These are phyloP conservation scores for Jamesozyma spencerorum DNA, from an alignment of 805 yeast genomes.

Conservation along the genomic window DNA sequence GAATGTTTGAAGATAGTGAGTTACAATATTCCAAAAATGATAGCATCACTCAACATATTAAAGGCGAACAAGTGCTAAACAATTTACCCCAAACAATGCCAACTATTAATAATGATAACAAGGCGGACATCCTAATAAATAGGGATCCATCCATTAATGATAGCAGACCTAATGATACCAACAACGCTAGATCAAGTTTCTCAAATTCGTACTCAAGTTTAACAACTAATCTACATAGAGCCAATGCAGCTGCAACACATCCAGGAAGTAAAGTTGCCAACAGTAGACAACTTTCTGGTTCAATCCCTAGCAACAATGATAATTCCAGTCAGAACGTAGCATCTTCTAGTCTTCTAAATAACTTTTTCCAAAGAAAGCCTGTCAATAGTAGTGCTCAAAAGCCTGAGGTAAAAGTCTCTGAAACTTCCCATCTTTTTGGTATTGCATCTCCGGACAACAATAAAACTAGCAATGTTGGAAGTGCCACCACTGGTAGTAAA, in stretches of 20 bases:
- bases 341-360: constrained; percentile 1
- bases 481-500: background rate
- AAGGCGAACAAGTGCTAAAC: background rate
- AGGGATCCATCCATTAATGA: background rate
- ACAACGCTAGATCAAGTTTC: constrained; percentile 10
- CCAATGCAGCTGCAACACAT: constrained; percentile 8
- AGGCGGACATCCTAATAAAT: background rate
- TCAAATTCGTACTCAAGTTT: constrained; percentile 28
- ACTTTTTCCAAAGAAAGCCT: constrained; percentile 1
- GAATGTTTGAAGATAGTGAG: background rate
- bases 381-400: background rate
- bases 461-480: no score
- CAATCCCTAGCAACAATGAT: background rate
- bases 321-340: background rate
- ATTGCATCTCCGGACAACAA: background rate
- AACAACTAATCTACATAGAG: constrained; percentile 23
- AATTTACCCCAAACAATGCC: background rate
- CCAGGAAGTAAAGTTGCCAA: background rate
- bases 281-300: background rate
- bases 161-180: background rate
- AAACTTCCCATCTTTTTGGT: background rate
- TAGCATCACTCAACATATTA: background rate
- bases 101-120: background rate
- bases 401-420: background rate
- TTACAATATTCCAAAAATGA: background rate